Percentiles rank a stretch among this genome's conserved stretches.
Evolutionary conservation across 805 yeast species (phyloP).

Genomic region (Wickerhamiella domercqiae): DNA sequence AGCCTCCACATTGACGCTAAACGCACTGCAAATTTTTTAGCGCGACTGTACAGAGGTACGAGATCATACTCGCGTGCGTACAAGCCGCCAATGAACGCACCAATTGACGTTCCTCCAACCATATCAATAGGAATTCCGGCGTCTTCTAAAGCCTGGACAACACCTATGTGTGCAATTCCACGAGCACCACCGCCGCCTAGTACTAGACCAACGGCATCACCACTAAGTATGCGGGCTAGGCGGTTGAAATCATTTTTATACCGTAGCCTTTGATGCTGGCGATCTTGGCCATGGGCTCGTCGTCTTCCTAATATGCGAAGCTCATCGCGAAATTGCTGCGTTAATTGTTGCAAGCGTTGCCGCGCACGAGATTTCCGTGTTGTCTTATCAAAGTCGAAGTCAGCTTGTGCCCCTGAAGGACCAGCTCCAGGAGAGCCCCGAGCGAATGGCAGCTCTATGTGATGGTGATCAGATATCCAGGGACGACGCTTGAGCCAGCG

Average conservation of each 20-base stretch:
- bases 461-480: constrained; percentile 92
- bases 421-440: constrained; percentile 1
- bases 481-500: constrained; percentile 70
- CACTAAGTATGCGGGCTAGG: constrained; percentile 75
- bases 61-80: constrained; percentile 86
- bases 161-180: constrained; percentile 84
- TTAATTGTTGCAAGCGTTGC: constrained; percentile 6
- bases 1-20: constrained; percentile 78
- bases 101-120: constrained; percentile 93
- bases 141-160: constrained; percentile 78
- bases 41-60: constrained; percentile 80
- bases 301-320: constrained; percentile 6
- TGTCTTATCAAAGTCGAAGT: constrained; percentile 2
- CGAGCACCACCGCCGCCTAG: constrained; percentile 98
- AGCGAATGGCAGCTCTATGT: constrained; percentile 48
- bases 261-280: constrained; percentile 17
- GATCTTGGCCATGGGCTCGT: constrained; percentile 11
- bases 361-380: not conserved
- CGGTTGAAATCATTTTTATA: constrained; percentile 84
- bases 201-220: constrained; percentile 86
- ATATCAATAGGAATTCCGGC: constrained; percentile 87
- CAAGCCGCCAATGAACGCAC: constrained; percentile 88
- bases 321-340: not conserved
- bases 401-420: not conserved
- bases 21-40: constrained; percentile 73